Base-by-base conservation (phyloP, 768 basidiomycete species). In the Thelephora aurantiotincta region DNA sequence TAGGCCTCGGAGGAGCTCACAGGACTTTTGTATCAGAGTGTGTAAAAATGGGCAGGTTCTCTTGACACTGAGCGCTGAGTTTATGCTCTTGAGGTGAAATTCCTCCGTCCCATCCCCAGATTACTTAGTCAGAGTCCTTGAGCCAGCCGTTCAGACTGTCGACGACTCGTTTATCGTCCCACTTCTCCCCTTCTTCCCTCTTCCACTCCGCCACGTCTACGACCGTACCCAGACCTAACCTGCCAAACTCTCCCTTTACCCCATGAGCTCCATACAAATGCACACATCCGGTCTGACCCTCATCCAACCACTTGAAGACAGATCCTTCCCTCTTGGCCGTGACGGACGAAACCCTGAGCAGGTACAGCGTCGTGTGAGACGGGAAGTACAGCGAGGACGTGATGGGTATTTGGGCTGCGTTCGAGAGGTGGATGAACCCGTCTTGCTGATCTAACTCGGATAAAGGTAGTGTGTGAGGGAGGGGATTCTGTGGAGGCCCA, bases 341-440 rank as follows among this genome's bases (percentile, higher is more conserved):
- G 23, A 51, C 51, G 20, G 57, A 53, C 44, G 55, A 54, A 23
- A 64, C 49, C 7, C 57, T 55, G 26, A 62, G 55, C 22, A 64
- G 45, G 51, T 56, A 57, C 6, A 64, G 55, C 19, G 48, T 45
- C 18, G 51, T 46, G 38, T 55, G 48, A 48, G 52, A 33, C 11
- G 47, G 51, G 60, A 71, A 73, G 61, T 67, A 73, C 47, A 60
- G 54, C 7, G 62, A 51, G 16, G 68, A 58, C 12, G 70, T 71
- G 16, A 54, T 50, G 4, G 65, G 66, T 20, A 63, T 54, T 51
- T 70, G 68, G 35, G 51, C 47, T 6, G 64, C 63, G 30, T 62
- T 62, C 12, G 72, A 72, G 37, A 71, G 62, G 55, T 73, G 72
- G 52, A 73, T 63, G 60, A 72, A 71, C n/a, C 70, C 68, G 44